phyloP scores from a whole-genome alignment of 495 filamentous ascomycete genomes.

The Stereocaulon alpinum region DNA sequence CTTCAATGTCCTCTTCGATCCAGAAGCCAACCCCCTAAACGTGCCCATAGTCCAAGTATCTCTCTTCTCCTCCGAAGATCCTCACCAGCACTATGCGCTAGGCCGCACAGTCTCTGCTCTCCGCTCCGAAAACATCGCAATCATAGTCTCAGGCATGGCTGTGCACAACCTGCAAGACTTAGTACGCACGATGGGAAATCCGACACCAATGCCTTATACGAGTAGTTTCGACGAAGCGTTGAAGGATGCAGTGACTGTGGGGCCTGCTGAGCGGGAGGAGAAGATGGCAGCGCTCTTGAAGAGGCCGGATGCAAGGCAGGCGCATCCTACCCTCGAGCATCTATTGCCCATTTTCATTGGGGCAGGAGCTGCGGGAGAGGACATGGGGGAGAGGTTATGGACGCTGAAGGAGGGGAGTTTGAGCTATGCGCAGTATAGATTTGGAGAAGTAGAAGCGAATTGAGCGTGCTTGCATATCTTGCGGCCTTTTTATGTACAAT shows the following conservation, averaged over 20 bases:
- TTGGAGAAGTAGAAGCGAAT: slow-evolving; percentile 46
- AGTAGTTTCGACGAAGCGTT: slow-evolving; percentile 69
- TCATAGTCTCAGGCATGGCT: slow-evolving; percentile 77
- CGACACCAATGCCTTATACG: slow-evolving; percentile 51
- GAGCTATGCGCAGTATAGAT: slow-evolving; percentile 68
- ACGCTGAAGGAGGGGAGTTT: slow-evolving; percentile 55
- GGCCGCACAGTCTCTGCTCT: slow-evolving; percentile 58
- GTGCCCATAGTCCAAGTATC: slow-evolving; percentile 77
- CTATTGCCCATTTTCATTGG: slow-evolving; percentile 68
- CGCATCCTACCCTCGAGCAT: slow-evolving; percentile 76
- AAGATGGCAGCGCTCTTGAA: slow-evolving; percentile 50
- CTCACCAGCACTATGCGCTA: slow-evolving; percentile 58
- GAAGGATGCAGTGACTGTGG: slow-evolving; percentile 51
- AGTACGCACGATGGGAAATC: slow-evolving; percentile 34
- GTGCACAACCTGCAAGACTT: slow-evolving; percentile 76
- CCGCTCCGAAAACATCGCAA: slow-evolving; percentile 60
- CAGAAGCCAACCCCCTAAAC: slow-evolving; percentile 60
- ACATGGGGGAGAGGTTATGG: slow-evolving; percentile 52
- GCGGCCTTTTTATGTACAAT: slow-evolving; percentile 3
- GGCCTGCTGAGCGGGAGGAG: slow-evolving; percentile 45
- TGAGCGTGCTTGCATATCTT: background rate
- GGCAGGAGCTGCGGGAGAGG: slow-evolving; percentile 57
- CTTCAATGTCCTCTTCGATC: slow-evolving; percentile 61
- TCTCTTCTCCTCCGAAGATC: slow-evolving; percentile 58
- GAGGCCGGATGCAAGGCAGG: slow-evolving; percentile 57